Evolutionary conservation across 805 yeast species (phyloP).

Genomic region (Kuraishia ogatae): DNA sequence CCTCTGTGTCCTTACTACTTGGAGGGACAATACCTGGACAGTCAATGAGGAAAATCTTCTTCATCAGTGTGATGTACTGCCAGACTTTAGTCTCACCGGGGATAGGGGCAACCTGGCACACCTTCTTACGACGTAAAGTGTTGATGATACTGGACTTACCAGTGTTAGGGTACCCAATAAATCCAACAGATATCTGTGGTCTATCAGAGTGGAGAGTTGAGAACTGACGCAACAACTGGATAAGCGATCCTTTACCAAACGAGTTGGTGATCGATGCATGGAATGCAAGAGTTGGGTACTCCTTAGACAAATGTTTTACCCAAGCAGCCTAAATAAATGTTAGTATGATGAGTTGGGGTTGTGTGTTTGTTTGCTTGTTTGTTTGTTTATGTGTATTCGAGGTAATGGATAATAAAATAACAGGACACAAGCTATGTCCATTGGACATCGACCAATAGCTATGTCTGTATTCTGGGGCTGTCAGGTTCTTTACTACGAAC

Average conservation of each 20-base stretch:
- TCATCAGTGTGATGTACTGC: constrained; percentile 98
- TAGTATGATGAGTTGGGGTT: background rate
- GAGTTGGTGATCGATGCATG: constrained; percentile 97
- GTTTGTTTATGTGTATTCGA: background rate
- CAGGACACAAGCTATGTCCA: no score
- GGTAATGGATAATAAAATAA: background rate
- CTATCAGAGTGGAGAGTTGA: constrained; percentile 86
- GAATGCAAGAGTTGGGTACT: constrained; percentile 91
- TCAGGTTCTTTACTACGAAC: constrained; percentile 90
- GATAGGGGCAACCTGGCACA: constrained; percentile 94
- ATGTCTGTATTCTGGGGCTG: constrained; percentile 25
- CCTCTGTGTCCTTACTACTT: constrained; percentile 76
- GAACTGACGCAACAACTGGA: constrained; percentile 88
- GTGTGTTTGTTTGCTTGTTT: background rate
- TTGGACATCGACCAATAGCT: no score
- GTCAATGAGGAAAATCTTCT: constrained; percentile 88
- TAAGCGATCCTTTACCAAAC: constrained; percentile 94
- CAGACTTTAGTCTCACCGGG: constrained; percentile 99
- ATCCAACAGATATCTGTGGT: constrained; percentile 93
- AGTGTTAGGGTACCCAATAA: constrained; percentile 97
- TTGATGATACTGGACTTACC: constrained; percentile 95
- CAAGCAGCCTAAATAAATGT: constrained; percentile 74
- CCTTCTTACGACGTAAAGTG: constrained; percentile 89
- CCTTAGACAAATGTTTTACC: constrained; percentile 91
- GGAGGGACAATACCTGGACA: constrained; percentile 99